A percentile compares a stretch with the other conserved stretches of the same genome.
Evolutionary conservation across 2,329 filamentous ascomycete species (phyloP).

Genomic region (Colletotrichum echinochloae): DNA sequence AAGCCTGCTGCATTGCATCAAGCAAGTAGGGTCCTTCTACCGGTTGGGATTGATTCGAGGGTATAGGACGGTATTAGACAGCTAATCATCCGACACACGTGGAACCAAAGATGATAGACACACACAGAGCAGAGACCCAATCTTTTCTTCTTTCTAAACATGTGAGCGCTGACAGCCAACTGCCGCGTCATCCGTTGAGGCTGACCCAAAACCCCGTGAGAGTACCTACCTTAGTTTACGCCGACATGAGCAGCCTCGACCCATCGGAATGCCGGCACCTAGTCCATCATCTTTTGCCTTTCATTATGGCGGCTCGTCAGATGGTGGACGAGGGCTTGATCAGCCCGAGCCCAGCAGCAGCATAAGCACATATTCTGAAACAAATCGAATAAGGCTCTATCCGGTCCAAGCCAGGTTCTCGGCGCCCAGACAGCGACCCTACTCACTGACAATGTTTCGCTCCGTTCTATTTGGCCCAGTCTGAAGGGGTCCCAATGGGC

Average conservation of each 20-base stretch:
- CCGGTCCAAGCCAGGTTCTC: constrained; percentile 6
- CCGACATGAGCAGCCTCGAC: constrained; percentile 25
- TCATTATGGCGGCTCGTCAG: constrained; percentile 14
- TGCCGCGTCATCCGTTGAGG: constrained; percentile 36
- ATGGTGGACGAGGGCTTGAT: constrained; percentile 13
- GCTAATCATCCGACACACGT: constrained; percentile 33
- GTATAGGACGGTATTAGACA: constrained; percentile 36
- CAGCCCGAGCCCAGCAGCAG: constrained; percentile 34
- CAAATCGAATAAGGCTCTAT: constrained; percentile 8
- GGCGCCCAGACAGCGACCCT: constrained; percentile 14
- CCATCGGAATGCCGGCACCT: constrained; percentile 27
- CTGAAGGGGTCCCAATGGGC: background rate
- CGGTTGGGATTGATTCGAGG: constrained; percentile 28
- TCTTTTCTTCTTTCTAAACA: constrained; percentile 6
- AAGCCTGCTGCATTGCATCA: constrained; percentile 25
- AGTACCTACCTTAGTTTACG: constrained; percentile 32
- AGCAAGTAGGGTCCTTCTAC: constrained; percentile 33
- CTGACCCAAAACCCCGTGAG: constrained; percentile 21
- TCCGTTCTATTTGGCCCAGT: background rate
- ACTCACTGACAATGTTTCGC: background rate
- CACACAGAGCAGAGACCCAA: constrained; percentile 25
- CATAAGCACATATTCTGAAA: constrained; percentile 40
- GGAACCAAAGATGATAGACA: constrained; percentile 29
- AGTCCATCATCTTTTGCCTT: constrained; percentile 15
- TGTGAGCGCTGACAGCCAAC: constrained; percentile 11